Evolutionary conservation across 305 asterid species (phyloP).

Genomic region (Fraxinus angustifolia): DNA sequence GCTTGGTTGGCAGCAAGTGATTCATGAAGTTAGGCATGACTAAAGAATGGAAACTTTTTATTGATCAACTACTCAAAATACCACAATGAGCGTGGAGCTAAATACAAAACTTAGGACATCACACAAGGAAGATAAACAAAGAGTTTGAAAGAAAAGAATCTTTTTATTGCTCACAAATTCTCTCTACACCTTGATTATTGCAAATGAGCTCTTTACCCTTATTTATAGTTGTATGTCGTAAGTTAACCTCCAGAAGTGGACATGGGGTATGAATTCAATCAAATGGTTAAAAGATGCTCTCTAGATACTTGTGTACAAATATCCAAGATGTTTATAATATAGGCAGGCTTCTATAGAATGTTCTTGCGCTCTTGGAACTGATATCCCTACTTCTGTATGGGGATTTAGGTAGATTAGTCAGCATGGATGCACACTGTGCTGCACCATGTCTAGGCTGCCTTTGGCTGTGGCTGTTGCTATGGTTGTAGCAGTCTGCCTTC

Average conservation of each 20-base stretch:
- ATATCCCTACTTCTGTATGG: not conserved
- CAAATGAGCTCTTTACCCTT: not conserved
- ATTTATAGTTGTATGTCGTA: not conserved
- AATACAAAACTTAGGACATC: not conserved
- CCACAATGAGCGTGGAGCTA: not conserved
- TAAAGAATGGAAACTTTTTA: not conserved
- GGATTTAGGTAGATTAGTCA: not conserved
- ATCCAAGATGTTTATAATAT: not conserved
- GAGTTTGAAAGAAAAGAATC: not conserved
- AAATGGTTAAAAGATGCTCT: not conserved
- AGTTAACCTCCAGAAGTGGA: not conserved
- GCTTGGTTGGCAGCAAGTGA: not conserved
- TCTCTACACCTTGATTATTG: not conserved
- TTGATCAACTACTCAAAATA: not conserved
- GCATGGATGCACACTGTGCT: not conserved
- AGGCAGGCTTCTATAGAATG: not conserved
- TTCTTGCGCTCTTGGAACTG: not conserved
- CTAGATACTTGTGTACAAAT: not conserved
- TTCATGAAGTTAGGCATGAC: not conserved
- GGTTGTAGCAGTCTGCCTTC: not conserved
- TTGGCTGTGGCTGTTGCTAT: not conserved
- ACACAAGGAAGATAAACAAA: not conserved
- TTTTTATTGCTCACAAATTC: not conserved
- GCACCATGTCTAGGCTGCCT: not conserved
- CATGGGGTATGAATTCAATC: not conserved